Percentiles rank a stretch among this genome's conserved stretches.
phyloP scores from a whole-genome alignment of 352 stramenopile species.

The Phytopythium aichiense region DNA sequence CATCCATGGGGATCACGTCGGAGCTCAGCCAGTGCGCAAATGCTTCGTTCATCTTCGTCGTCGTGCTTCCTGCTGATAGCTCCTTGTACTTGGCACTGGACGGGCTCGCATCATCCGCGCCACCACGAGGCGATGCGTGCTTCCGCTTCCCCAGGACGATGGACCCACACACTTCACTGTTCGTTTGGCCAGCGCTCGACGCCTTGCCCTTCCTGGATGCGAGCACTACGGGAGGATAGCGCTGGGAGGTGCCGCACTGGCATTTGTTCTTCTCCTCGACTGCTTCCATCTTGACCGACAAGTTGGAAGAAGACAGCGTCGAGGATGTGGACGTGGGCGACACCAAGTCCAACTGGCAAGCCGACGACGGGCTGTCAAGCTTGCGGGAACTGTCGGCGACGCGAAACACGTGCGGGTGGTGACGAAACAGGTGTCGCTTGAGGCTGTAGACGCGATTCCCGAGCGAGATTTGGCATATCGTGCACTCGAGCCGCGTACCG shows the following conservation, averaged over 20 bases:
- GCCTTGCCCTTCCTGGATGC: conserved; percentile 1
- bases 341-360: neutral
- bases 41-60: conserved; percentile 20
- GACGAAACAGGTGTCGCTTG: conserved; percentile 41
- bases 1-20: conserved; percentile 43
- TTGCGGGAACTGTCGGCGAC: conserved; percentile 9
- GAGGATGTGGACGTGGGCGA: neutral
- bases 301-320: neutral
- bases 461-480: conserved; percentile 41
- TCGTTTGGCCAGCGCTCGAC: conserved; percentile 1
- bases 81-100: neutral
- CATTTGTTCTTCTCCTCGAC: neutral
- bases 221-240: neutral
- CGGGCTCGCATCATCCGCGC: neutral
- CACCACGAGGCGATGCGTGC: neutral
- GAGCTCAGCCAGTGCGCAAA: conserved; percentile 40
- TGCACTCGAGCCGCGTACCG: conserved; percentile 33
- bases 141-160: conserved; percentile 3
- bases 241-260: neutral
- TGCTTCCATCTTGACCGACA: conserved; percentile 12
- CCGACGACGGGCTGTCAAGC: neutral
- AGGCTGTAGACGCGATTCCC: conserved; percentile 41
- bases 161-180: neutral
- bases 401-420: conserved; percentile 44
- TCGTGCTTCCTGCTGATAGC: neutral